These are phyloP conservation scores for Megacollybia marginata DNA, from an alignment of 768 basidiomycete genomes.

Conservation along the genomic window DNA sequence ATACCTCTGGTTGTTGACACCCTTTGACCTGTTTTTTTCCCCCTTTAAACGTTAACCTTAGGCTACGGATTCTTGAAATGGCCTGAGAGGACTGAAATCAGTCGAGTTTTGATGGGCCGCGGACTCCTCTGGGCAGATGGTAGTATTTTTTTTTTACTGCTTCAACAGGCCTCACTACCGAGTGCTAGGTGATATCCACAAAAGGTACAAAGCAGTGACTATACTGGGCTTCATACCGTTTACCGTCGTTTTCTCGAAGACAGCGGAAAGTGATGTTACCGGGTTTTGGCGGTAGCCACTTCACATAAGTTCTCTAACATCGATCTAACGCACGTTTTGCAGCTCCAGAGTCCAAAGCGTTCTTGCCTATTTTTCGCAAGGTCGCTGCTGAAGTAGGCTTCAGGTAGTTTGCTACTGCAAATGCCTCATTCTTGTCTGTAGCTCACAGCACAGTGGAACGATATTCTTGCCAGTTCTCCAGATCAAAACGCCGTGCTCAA, in stretches of 20 bases:
- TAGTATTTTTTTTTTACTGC: slow-evolving; percentile 11
- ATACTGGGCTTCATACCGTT: background rate
- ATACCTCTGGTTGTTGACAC: slow-evolving; percentile 35
- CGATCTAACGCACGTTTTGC: slow-evolving; percentile 22
- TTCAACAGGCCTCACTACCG: background rate
- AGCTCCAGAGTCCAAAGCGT: slow-evolving; percentile 41
- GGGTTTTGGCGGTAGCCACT: slow-evolving; percentile 37
- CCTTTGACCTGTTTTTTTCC: slow-evolving; percentile 1
- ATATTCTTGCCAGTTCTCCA: slow-evolving; percentile 35
- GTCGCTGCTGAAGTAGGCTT: slow-evolving; percentile 31
- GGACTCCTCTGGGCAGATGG: slow-evolving; percentile 52
- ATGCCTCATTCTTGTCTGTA: slow-evolving; percentile 15
- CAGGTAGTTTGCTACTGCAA: slow-evolving; percentile 13
- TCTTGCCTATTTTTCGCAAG: slow-evolving; percentile 39
- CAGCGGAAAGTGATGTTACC: slow-evolving; percentile 43
- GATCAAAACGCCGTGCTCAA: slow-evolving; percentile 36
- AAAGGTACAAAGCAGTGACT: slow-evolving; percentile 26
- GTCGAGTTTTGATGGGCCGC: slow-evolving; percentile 41
- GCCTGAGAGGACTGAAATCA: slow-evolving; percentile 41
- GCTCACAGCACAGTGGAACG: slow-evolving; percentile 45
- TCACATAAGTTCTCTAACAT: background rate
- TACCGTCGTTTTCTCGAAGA: background rate
- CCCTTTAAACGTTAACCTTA: slow-evolving; percentile 7
- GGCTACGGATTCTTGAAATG: slow-evolving; percentile 51
- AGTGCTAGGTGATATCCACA: slow-evolving; percentile 35